These are phyloP conservation scores for Rhizophagus sp. DNA, from an alignment of 192 early-diverging fungal species.

Conservation along the genomic window DNA sequence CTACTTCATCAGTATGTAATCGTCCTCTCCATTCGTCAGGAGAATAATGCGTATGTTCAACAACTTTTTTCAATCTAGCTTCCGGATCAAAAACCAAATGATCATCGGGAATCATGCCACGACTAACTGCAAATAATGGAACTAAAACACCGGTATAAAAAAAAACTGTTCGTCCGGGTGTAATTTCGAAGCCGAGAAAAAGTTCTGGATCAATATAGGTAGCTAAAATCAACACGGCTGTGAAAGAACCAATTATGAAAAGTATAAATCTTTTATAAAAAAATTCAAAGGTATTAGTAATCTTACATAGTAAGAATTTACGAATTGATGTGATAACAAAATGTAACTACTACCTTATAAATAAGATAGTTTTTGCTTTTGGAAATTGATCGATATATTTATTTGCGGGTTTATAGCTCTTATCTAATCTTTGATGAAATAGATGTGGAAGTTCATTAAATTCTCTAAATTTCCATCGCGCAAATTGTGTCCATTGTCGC, in stretches of 20 bases:
- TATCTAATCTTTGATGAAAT: slow-evolving; percentile 74
- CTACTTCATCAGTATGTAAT: slow-evolving; percentile 79
- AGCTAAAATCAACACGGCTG: slow-evolving; percentile 79
- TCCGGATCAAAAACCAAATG: slow-evolving; percentile 83
- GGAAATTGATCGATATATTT: slow-evolving; percentile 91
- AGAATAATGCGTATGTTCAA: slow-evolving; percentile 89
- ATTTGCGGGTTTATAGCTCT: slow-evolving; percentile 72
- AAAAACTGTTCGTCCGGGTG: slow-evolving; percentile 81
- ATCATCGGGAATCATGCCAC: slow-evolving; percentile 83
- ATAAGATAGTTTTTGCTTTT: slow-evolving; percentile 73
- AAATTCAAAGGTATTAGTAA: background rate
- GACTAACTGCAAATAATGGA: slow-evolving; percentile 73
- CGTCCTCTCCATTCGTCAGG: slow-evolving; percentile 82
- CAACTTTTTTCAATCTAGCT: slow-evolving; percentile 69
- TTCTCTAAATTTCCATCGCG: slow-evolving; percentile 93
- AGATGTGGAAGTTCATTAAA: slow-evolving; percentile 97
- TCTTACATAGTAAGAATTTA: too few species aligned
- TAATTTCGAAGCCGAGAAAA: slow-evolving; percentile 89
- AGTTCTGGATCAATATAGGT: slow-evolving; percentile 87
- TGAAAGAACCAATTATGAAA: slow-evolving; percentile 88
- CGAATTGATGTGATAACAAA: too few species aligned
- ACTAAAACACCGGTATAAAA: slow-evolving; percentile 95
- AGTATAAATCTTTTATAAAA: slow-evolving; percentile 68
- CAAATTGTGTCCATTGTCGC: slow-evolving; percentile 82
- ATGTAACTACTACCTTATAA: slow-evolving; percentile 64